phyloP scores from a whole-genome alignment of 164 flowering plant species.

The Tinospora cordifolia region DNA sequence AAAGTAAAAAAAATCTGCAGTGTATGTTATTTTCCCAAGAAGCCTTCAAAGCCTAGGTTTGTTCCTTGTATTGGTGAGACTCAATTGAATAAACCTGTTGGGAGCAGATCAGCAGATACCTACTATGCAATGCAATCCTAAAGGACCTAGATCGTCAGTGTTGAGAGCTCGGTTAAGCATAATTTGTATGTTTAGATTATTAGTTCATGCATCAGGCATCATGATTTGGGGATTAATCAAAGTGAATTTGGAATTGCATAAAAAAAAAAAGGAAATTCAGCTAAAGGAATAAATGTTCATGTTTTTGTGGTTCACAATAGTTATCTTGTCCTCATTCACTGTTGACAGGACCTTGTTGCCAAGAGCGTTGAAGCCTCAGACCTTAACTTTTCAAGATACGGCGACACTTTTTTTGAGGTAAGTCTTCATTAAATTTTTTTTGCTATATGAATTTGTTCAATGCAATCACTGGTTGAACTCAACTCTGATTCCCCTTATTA shows the following conservation, averaged over 20 bases:
- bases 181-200: background rate
- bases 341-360: constrained; percentile 75
- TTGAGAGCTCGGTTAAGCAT: background rate
- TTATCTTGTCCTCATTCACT: constrained; percentile 1
- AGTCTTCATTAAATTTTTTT: constrained; percentile 11
- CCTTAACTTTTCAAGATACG: constrained; percentile 94
- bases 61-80: no score
- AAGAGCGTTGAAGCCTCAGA: constrained; percentile 80
- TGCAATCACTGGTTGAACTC: background rate
- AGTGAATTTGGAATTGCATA: no score
- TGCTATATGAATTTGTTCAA: background rate
- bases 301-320: background rate
- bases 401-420: constrained; percentile 96
- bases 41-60: no score
- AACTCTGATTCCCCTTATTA: background rate
- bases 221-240: no score
- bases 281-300: no score
- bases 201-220: background rate
- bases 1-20: no score
- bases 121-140: no score
- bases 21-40: no score
- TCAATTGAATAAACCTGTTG: no score
- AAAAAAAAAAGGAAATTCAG: no score
- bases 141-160: no score
- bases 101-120: no score